Conservation (phyloP, 495 filamentous ascomycete species). For the Schizothecium vesticola region DNA sequence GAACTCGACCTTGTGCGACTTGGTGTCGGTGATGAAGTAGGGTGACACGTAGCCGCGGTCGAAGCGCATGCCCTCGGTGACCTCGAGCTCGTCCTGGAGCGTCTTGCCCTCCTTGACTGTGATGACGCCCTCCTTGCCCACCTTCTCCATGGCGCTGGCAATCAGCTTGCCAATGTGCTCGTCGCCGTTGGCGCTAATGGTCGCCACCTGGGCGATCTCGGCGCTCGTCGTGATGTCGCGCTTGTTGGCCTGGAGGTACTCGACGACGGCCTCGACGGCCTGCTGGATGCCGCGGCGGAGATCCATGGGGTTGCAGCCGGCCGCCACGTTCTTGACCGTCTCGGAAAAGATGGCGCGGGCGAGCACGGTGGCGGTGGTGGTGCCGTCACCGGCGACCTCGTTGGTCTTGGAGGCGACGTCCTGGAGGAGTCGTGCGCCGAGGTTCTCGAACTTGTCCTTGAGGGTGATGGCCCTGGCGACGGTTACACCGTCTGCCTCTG, state of each 20-base stretch:
- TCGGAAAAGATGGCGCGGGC: slow-evolving; percentile 99
- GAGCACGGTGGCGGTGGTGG: slow-evolving; percentile 93
- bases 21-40: slow-evolving; percentile 99
- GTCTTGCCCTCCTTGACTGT: slow-evolving; percentile 99
- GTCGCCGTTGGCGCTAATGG: slow-evolving; percentile 96
- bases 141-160: slow-evolving; percentile 98
- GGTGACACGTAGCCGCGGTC: slow-evolving; percentile 97
- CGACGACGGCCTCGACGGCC: slow-evolving; percentile 87
- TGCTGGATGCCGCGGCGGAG: slow-evolving; percentile 93
- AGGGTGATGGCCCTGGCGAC: slow-evolving; percentile 88
- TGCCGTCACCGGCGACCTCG: slow-evolving; percentile 97
- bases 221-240: slow-evolving; percentile 94
- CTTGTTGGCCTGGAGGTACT: slow-evolving; percentile 90
- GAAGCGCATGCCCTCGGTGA: slow-evolving; percentile 99
- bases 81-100: slow-evolving; percentile 92
- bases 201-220: slow-evolving; percentile 97
- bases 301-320: slow-evolving; percentile 99
- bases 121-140: slow-evolving; percentile 99
- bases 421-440: slow-evolving; percentile 91
- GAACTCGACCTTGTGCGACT: slow-evolving; percentile 97
- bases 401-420: slow-evolving; percentile 99
- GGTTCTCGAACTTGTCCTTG: slow-evolving; percentile 99
- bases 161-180: slow-evolving; percentile 92
- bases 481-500: slow-evolving; percentile 75
- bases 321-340: slow-evolving; percentile 99